These are phyloP conservation scores for Penstemon barbatus DNA, from an alignment of 257 asterid genomes.

Conservation along the genomic window DNA sequence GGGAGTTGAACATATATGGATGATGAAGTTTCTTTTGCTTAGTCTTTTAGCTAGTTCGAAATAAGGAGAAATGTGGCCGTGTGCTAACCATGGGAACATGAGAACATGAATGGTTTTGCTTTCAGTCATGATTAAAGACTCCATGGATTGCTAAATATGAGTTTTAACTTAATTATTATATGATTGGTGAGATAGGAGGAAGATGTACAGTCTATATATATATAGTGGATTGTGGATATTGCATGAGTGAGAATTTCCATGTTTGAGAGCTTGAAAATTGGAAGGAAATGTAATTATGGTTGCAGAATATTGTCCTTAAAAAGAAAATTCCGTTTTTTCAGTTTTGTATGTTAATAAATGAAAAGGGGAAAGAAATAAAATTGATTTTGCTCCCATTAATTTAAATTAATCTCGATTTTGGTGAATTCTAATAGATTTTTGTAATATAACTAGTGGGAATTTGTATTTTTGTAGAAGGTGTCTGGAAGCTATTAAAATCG, in stretches of 20 bases:
- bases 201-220: neutral
- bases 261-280: neutral
- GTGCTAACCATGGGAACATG: constrained; percentile 48
- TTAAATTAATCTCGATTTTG: too few species aligned
- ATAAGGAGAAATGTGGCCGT: constrained; percentile 46
- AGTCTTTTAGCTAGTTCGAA: constrained; percentile 46
- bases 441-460: too few species aligned
- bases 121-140: constrained; percentile 6
- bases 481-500: too few species aligned
- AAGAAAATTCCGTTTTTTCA: constrained; percentile 11
- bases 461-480: too few species aligned
- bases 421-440: too few species aligned
- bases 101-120: constrained; percentile 22
- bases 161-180: neutral
- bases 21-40: constrained; percentile 27
- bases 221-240: constrained; percentile 7
- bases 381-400: too few species aligned
- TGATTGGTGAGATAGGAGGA: neutral
- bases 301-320: constrained; percentile 2
- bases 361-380: neutral
- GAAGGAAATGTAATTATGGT: constrained; percentile 9
- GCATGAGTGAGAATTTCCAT: neutral
- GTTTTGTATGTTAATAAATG: constrained; percentile 7
- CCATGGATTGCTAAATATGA: constrained; percentile 18
- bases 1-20: constrained; percentile 49